These are phyloP conservation scores for Trematosphaeria pertusa DNA, from an alignment of 2,329 filamentous ascomycete genomes.

Conservation along the genomic window DNA sequence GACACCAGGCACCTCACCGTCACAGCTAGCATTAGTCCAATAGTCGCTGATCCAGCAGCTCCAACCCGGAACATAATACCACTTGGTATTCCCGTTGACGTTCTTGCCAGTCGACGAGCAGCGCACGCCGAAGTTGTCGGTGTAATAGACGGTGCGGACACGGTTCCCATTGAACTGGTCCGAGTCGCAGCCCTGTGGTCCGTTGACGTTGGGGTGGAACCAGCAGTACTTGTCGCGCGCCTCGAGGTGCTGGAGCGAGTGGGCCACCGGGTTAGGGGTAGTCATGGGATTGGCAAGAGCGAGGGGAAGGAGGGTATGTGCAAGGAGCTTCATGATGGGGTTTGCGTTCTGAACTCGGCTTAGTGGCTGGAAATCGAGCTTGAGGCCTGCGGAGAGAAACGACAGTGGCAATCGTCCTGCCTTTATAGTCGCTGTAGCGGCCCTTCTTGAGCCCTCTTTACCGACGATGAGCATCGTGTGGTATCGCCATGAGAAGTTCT, in stretches of 20 bases:
- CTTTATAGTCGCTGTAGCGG: too few species aligned
- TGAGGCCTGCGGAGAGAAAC: too few species aligned
- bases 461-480: too few species aligned
- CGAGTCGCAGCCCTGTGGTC: background rate
- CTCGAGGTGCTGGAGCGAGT: background rate
- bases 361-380: too few species aligned
- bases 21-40: slow-evolving; percentile 4
- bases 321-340: background rate
- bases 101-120: background rate
- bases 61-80: slow-evolving; percentile 5
- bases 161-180: background rate
- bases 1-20: too few species aligned
- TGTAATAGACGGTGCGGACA: background rate
- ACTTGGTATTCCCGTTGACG: slow-evolving; percentile 1
- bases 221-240: background rate
- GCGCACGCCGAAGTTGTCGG: background rate
- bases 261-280: background rate
- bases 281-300: background rate
- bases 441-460: too few species aligned
- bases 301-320: background rate
- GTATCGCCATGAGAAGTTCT: too few species aligned
- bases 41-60: background rate
- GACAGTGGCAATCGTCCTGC: too few species aligned
- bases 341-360: too few species aligned
- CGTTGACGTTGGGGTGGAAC: background rate